These are phyloP conservation scores for Populus nigra DNA, from an alignment of 345 rosid species.

Conservation along the genomic window DNA sequence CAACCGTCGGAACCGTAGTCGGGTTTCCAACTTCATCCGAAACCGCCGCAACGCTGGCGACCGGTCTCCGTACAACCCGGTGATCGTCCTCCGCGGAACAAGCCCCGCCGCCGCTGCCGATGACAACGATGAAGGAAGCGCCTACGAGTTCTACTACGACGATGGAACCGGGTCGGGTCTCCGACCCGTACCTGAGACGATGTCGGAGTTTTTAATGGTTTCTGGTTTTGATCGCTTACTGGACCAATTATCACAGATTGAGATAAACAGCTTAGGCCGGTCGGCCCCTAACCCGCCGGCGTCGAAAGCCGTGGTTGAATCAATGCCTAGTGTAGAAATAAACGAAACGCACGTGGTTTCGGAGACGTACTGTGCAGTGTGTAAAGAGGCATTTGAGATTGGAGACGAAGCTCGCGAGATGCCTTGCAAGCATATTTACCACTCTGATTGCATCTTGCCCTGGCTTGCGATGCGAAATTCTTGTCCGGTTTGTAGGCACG, in stretches of 20 bases:
- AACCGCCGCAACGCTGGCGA: conserved; percentile 37
- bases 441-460: conserved; percentile 64
- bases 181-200: conserved; percentile 61
- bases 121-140: conserved; percentile 27
- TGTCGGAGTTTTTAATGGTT: conserved; percentile 70
- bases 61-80: conserved; percentile 62
- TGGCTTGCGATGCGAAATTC: conserved; percentile 72
- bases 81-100: conserved; percentile 59
- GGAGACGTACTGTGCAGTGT: conserved; percentile 72
- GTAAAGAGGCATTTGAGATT: conserved; percentile 61
- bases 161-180: conserved; percentile 69
- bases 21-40: conserved; percentile 22
- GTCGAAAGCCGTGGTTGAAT: conserved; percentile 64
- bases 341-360: conserved; percentile 30
- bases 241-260: conserved; percentile 62
- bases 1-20: neutral
- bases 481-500: conserved; percentile 72
- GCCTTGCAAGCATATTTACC: conserved; percentile 79
- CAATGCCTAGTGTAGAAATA: conserved; percentile 57
- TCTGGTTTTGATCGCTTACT: conserved; percentile 67
- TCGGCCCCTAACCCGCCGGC: conserved; percentile 59
- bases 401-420: conserved; percentile 62
- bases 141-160: conserved; percentile 63
- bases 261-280: conserved; percentile 50
- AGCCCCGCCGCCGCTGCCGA: conserved; percentile 25